Evolutionary conservation across 768 basidiomycete genomes (phyloP).

Genomic region (Pulveroboletus sp.): DNA sequence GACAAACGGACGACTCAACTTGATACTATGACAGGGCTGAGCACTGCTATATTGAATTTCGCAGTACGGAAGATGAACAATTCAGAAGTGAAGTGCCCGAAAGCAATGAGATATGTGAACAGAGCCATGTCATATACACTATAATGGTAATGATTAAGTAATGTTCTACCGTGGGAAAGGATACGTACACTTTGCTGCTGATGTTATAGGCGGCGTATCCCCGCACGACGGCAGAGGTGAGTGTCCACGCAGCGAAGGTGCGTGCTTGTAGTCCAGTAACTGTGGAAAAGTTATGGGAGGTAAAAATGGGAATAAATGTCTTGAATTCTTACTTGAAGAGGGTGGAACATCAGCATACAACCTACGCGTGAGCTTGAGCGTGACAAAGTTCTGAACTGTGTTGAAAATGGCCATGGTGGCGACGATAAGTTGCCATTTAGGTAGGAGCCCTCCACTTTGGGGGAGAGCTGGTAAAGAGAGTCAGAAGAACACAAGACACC

Average conservation of each 20-base stretch:
- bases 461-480: constrained; percentile 50
- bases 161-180: neutral
- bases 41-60: constrained; percentile 51
- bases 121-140: constrained; percentile 90
- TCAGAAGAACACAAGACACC: neutral
- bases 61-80: constrained; percentile 77
- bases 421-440: constrained; percentile 85
- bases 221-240: constrained; percentile 79
- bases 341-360: constrained; percentile 57
- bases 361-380: constrained; percentile 69
- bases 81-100: constrained; percentile 86
- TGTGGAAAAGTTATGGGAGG: constrained; percentile 27
- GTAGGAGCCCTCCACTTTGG: constrained; percentile 63
- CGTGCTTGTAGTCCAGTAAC: constrained; percentile 86
- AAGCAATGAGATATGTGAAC: constrained; percentile 85
- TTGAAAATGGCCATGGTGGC: constrained; percentile 81
- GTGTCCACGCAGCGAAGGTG: constrained; percentile 89
- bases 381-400: constrained; percentile 75
- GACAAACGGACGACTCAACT: constrained; percentile 56
- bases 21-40: constrained; percentile 80
- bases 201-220: constrained; percentile 90
- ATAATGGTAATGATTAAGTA: constrained; percentile 13
- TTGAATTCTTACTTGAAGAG: constrained; percentile 40
- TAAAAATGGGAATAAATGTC: neutral
- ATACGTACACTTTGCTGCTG: constrained; percentile 67